Evolutionary conservation across 257 asterid genomes (phyloP).

Genomic region (Eucommia ulmoides): DNA sequence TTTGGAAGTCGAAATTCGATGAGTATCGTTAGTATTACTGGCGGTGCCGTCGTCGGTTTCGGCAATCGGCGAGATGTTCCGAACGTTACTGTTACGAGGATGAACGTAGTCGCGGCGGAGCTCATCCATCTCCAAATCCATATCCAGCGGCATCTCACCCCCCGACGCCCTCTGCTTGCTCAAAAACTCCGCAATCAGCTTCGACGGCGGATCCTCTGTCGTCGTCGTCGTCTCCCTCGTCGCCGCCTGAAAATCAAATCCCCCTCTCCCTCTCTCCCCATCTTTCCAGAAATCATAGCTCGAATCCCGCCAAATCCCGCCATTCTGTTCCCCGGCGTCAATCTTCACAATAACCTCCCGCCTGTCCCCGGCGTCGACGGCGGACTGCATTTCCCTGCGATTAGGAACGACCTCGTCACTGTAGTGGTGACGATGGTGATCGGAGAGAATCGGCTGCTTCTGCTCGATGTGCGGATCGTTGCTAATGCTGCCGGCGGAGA

Average conservation of each 20-base stretch:
- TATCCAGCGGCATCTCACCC: slow-evolving; percentile 40
- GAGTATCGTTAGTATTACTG: slow-evolving; percentile 4
- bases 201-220: slow-evolving; percentile 39
- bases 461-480: background rate
- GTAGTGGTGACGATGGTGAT: background rate
- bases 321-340: background rate
- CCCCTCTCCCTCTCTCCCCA: too few species aligned
- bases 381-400: background rate
- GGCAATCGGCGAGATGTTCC: background rate
- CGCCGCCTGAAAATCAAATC: too few species aligned
- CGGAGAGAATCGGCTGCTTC: background rate
- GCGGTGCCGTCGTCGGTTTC: slow-evolving; percentile 6
- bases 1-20: slow-evolving; percentile 14
- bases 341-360: background rate
- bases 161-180: slow-evolving; percentile 49
- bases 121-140: slow-evolving; percentile 64
- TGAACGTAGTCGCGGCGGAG: slow-evolving; percentile 13
- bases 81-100: too few species aligned
- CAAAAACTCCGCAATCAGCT: slow-evolving; percentile 47
- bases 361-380: background rate
- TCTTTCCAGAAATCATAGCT: background rate
- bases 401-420: background rate
- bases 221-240: background rate
- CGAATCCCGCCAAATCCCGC: background rate
- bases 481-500: background rate